Base-by-base conservation (phyloP, 148 eudicot species). In the Chenopodium quinoa region DNA sequence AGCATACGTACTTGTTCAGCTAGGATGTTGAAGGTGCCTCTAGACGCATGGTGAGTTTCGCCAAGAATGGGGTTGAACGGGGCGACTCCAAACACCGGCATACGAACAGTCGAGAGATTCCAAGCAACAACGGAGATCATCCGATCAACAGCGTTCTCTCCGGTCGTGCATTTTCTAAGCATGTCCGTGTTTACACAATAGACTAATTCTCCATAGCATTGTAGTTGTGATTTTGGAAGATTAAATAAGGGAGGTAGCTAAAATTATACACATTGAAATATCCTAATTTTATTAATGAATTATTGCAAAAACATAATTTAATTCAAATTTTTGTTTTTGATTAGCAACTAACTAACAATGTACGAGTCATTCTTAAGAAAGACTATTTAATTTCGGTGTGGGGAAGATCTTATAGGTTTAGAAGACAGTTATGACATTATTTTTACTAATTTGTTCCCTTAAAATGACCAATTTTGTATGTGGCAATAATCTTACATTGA, bases 1-100 rank as follows among this genome's bases (percentile, higher is more conserved):
- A 1, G 66, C 4, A 20, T 25, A 78, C 48, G 16, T 85, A 93
- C 97, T 91, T 94, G 98, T 85, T 94, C 98, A 25, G 90, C 77
- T 3, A 92, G 88, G 56, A 94, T 88, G 69, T 92, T 90, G 29
- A 94, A 90, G 10, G 87, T 72, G 74, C 89, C 93, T 62, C 84
- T 80, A 19, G 98, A 91, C 77, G 87, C 93, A 83, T 90, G 98
- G 77, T 94, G 97, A 78, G 97, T 92, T 75, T 94, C 97, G 22
- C 98, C 97, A 74, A 92, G 97, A 68, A 88, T 71, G 46, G 98
- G 97, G 75, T 94, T 94, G 58, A 88, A 94, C 22, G 98, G 98
- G 47, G 89, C 91, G 14, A 88, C 87, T 1, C 98, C 98, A 75
- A 94, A 94, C 76, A 63, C 65, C 48, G 90, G 75, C 32, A 93